These are phyloP conservation scores for Metarhizium guizhouense DNA, from an alignment of 2,329 filamentous ascomycete genomes.

Conservation along the genomic window DNA sequence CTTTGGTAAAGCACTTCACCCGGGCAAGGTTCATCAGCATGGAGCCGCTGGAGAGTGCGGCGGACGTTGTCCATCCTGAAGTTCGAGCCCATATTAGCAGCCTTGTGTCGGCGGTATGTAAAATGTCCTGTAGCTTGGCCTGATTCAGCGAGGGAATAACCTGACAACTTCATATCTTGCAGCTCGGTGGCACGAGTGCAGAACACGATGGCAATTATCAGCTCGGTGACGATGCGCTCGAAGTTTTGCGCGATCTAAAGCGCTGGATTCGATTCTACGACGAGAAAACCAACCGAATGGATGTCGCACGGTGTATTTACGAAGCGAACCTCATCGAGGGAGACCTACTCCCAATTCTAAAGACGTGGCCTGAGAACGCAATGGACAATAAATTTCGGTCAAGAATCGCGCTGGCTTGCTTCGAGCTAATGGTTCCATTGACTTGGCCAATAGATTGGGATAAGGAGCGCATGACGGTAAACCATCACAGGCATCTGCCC, in stretches of 20 bases:
- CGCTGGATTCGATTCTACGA: conserved; percentile 94
- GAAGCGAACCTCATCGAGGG: conserved; percentile 88
- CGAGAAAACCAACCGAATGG: conserved; percentile 85
- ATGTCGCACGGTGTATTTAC: conserved; percentile 85
- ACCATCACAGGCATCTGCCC: conserved; percentile 85
- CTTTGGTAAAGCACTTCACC: not conserved
- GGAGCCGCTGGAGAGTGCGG: conserved; percentile 42
- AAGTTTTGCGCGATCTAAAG: conserved; percentile 86
- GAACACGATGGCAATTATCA: conserved; percentile 77
- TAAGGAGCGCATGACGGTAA: conserved; percentile 73
- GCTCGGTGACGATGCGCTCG: conserved; percentile 85
- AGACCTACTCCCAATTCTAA: conserved; percentile 83
- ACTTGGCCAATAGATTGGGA: conserved; percentile 89
- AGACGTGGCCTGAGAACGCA: conserved; percentile 66
- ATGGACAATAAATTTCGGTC: conserved; percentile 67
- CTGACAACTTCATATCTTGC: not conserved
- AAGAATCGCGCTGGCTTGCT: conserved; percentile 72
- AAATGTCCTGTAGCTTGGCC: not conserved
- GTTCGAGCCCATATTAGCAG: conserved; percentile 90
- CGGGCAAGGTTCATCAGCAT: conserved; percentile 24
- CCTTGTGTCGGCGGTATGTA: conserved; percentile 79
- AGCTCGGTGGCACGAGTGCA: conserved; percentile 78
- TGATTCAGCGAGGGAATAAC: not conserved
- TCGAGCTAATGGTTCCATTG: conserved; percentile 84
- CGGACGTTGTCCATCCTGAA: conserved; percentile 74